Conservation (phyloP, 768 basidiomycete genomes). For the Kwoniella sp. region DNA sequence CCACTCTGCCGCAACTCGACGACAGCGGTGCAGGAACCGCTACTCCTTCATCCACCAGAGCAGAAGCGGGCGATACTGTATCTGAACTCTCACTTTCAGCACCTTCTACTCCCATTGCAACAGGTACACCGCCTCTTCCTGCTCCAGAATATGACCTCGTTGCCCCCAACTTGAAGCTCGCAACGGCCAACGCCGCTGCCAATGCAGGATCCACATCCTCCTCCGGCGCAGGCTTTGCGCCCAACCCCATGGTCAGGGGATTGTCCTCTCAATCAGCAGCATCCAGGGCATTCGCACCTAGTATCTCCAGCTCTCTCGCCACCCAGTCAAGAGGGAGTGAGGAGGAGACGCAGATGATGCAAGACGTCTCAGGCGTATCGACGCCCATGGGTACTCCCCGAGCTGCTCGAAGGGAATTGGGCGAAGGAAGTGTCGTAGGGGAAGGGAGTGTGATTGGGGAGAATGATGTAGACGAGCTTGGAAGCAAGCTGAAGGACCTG, state of each 20-base stretch:
- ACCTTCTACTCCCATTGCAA: constrained; percentile 39
- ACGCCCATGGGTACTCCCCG: constrained; percentile 47
- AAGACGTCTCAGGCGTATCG: constrained; percentile 44
- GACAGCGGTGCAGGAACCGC: constrained; percentile 35
- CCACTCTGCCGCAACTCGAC: constrained; percentile 35
- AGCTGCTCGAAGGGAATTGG: constrained; percentile 38
- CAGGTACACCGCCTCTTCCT: constrained; percentile 21
- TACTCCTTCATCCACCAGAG: constrained; percentile 48
- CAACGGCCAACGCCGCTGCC: constrained; percentile 22
- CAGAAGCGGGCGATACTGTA: constrained; percentile 40
- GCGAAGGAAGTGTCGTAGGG: constrained; percentile 22
- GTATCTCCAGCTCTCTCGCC: constrained; percentile 22
- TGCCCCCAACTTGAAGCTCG: constrained; percentile 34
- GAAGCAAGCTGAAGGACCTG: constrained; percentile 16
- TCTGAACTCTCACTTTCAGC: constrained; percentile 36
- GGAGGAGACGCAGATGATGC: constrained; percentile 36
- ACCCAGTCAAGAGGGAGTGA: constrained; percentile 28
- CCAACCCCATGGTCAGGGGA: constrained; percentile 24
- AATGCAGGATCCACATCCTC: not conserved
- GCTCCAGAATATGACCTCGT: constrained; percentile 37
- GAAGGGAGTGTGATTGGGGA: constrained; percentile 30
- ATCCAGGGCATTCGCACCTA: constrained; percentile 18
- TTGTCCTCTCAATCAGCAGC: constrained; percentile 15
- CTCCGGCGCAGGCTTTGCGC: not conserved
- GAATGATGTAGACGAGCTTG: constrained; percentile 22